Evolutionary conservation across 208 protist genomes (phyloP).

Genomic region (Trypanosoma platydactyli): DNA sequence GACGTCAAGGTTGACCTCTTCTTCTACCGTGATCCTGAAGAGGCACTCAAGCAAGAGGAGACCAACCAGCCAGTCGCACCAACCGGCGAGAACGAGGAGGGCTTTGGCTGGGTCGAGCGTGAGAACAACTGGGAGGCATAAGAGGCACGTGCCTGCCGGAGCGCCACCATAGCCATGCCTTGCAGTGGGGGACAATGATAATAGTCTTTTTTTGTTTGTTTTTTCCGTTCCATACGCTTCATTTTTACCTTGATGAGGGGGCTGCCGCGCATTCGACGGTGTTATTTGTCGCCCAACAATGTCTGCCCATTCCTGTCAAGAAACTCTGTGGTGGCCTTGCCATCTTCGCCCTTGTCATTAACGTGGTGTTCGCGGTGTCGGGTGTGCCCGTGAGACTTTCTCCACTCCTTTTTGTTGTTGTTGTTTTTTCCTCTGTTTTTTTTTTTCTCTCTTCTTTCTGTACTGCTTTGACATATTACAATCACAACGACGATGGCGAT

Average conservation of each 20-base stretch:
- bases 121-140: constrained; percentile 92
- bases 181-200: constrained; percentile 17
- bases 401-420: neutral
- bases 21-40: constrained; percentile 98
- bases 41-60: constrained; percentile 86
- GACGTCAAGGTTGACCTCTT: constrained; percentile 99
- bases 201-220: constrained; percentile 18
- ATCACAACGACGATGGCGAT: too few relatives aligned
- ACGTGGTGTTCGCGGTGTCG: neutral
- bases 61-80: constrained; percentile 35
- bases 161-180: too few relatives aligned
- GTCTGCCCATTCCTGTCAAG: constrained; percentile 4
- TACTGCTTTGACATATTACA: neutral
- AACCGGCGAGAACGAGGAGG: constrained; percentile 51
- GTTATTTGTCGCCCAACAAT: constrained; percentile 17
- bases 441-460: neutral
- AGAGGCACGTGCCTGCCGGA: constrained; percentile 5
- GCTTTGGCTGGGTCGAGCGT: constrained; percentile 74
- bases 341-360: too few relatives aligned
- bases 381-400: neutral
- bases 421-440: neutral
- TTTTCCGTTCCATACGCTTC: neutral
- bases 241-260: neutral
- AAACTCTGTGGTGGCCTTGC: too few relatives aligned
- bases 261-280: constrained; percentile 28